These are phyloP conservation scores for Zygosaccharomyces siamensis DNA, from an alignment of 805 yeast genomes.

Conservation along the genomic window DNA sequence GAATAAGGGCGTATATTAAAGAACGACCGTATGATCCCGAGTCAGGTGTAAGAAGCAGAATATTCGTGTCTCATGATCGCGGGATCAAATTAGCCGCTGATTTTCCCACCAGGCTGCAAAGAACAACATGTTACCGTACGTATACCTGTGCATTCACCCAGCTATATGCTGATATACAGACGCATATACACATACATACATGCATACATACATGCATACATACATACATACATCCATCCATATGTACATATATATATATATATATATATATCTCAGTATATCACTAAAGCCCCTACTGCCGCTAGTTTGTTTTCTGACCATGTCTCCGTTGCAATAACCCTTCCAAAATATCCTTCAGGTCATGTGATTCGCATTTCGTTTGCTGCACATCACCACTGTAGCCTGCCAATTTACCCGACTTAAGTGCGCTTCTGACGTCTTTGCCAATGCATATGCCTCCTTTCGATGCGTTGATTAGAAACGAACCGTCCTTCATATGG, in stretches of 20 bases:
- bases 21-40: not conserved
- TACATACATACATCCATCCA: no score
- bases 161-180: no score
- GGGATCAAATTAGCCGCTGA: no score
- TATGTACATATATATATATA: not conserved
- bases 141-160: no score
- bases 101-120: no score
- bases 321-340: not conserved
- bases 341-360: not conserved
- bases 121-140: no score
- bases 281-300: not conserved
- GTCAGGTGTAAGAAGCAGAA: not conserved
- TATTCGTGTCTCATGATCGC: no score
- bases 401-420: not conserved
- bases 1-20: not conserved
- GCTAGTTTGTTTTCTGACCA: not conserved
- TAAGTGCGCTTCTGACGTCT: not conserved
- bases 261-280: not conserved
- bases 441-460: not conserved
- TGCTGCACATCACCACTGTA: not conserved
- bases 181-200: no score
- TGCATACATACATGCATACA: no score
- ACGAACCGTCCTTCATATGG: not conserved
- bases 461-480: not conserved
- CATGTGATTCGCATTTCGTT: not conserved